A percentile compares a stretch with the other conserved stretches of the same genome.
phyloP scores from a whole-genome alignment of 2,329 filamentous ascomycete genomes.

The Trichoderma citrinoviride region DNA sequence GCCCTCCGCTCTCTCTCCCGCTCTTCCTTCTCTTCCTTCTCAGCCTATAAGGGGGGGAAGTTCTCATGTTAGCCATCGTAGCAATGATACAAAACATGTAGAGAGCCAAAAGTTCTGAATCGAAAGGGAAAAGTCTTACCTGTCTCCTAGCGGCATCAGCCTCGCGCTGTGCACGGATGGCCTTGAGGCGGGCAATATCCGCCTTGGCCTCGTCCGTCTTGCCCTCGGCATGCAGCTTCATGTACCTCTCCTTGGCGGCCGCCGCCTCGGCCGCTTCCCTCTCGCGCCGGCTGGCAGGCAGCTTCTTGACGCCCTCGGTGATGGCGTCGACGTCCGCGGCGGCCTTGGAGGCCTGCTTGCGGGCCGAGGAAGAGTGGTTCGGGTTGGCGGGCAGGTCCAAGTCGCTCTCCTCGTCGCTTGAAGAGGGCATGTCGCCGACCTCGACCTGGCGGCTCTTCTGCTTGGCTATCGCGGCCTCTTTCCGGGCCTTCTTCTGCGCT shows the following conservation, averaged over 20 bases:
- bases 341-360: conserved; percentile 50
- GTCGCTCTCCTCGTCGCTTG: conserved; percentile 60
- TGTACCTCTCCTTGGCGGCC: conserved; percentile 84
- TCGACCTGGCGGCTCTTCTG: conserved; percentile 69
- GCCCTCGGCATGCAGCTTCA: conserved; percentile 87
- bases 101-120: too few species aligned
- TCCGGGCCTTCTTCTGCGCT: conserved; percentile 83
- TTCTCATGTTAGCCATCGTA: not conserved
- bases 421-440: conserved; percentile 80
- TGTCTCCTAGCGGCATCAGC: conserved; percentile 79
- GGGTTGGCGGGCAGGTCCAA: conserved; percentile 73
- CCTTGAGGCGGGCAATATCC: conserved; percentile 76
- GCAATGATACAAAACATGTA: not conserved
- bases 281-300: conserved; percentile 53
- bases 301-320: conserved; percentile 55
- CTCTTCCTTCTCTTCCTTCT: conserved; percentile 56
- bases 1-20: conserved; percentile 47
- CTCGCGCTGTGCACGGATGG: conserved; percentile 83
- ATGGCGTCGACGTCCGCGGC: conserved; percentile 46
- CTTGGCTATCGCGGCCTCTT: conserved; percentile 80
- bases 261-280: conserved; percentile 78
- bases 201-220: conserved; percentile 95
- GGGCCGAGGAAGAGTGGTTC: conserved; percentile 78
- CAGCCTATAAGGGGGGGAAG: conserved; percentile 43
- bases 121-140: conserved; percentile 43